Percentiles rank a stretch among this genome's conserved stretches.
phyloP scores from a whole-genome alignment of 345 rosid genomes.

The Jatropha curcas region DNA sequence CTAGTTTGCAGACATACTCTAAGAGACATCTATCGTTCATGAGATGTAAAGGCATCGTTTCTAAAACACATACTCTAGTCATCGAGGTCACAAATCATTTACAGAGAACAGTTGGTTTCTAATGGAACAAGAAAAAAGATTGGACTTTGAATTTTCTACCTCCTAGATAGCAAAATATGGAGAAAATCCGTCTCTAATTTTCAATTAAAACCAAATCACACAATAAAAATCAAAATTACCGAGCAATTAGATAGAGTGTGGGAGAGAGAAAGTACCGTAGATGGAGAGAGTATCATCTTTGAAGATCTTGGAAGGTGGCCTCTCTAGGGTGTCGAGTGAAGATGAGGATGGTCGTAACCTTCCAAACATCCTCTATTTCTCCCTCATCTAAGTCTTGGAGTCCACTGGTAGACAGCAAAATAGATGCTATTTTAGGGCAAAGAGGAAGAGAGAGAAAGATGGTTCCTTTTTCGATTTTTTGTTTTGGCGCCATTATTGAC shows the following conservation, averaged over 20 bases:
- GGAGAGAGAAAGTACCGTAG: slow-evolving; percentile 52
- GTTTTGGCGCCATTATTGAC: slow-evolving; percentile 27
- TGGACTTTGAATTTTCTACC: no score
- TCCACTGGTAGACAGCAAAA: no score
- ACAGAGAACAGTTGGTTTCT: no score
- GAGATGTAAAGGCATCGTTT: no score
- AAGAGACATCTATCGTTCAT: no score
- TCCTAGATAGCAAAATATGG: neutral
- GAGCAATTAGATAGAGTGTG: no score
- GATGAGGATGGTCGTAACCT: slow-evolving; percentile 67
- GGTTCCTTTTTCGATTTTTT: neutral
- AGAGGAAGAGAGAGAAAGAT: no score
- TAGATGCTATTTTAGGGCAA: neutral
- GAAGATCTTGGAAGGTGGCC: slow-evolving; percentile 65
- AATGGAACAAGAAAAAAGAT: no score
- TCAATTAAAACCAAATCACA: neutral
- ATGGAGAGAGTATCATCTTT: slow-evolving; percentile 82
- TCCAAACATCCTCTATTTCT: slow-evolving; percentile 56
- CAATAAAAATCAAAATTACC: neutral
- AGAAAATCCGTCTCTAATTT: neutral
- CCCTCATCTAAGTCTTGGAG: no score
- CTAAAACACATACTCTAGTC: no score
- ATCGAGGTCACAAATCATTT: no score
- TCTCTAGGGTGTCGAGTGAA: slow-evolving; percentile 54
- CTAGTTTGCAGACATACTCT: no score